Conservation (phyloP, 2,329 filamentous ascomycete genomes). For the Colletotrichum gloeosporioides region DNA sequence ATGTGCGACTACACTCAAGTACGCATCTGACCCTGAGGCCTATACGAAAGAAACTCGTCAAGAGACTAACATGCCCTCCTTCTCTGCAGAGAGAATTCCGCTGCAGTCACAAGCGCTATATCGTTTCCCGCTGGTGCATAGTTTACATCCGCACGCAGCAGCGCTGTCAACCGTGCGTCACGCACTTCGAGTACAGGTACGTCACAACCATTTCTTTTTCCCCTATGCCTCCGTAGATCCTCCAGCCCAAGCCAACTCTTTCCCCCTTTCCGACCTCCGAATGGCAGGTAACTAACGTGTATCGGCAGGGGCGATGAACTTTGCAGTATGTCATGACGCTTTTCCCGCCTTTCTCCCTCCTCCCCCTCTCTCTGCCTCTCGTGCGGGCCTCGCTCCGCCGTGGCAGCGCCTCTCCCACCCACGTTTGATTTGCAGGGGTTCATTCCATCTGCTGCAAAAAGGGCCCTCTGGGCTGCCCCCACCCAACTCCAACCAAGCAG, state of each 20-base stretch:
- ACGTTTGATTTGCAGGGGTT: background rate
- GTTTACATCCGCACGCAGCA: slow-evolving; percentile 50
- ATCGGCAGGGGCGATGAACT: slow-evolving; percentile 46
- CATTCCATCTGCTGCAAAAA: background rate
- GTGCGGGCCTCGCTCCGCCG: background rate
- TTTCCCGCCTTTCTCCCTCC: background rate
- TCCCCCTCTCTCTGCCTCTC: background rate
- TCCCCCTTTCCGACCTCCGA: background rate
- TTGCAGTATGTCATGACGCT: slow-evolving; percentile 39
- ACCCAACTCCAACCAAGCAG: slow-evolving; percentile 4
- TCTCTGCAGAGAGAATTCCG: slow-evolving; percentile 53
- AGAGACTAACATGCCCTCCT: slow-evolving; percentile 5
- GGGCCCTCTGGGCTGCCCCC: background rate
- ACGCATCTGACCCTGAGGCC: background rate
- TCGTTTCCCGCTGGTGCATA: slow-evolving; percentile 48
- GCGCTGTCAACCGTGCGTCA: slow-evolving; percentile 46
- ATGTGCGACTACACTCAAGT: slow-evolving; percentile 61
- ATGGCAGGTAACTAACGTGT: slow-evolving; percentile 6
- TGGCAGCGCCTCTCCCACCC: background rate
- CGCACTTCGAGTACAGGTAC: slow-evolving; percentile 52
- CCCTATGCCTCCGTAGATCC: background rate
- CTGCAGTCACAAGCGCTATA: slow-evolving; percentile 57
- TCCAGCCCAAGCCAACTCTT: background rate
- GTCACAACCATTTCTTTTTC: background rate
- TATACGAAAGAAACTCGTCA: background rate